phyloP scores from a whole-genome alignment of 345 rosid species.

The Geranium brycei region DNA sequence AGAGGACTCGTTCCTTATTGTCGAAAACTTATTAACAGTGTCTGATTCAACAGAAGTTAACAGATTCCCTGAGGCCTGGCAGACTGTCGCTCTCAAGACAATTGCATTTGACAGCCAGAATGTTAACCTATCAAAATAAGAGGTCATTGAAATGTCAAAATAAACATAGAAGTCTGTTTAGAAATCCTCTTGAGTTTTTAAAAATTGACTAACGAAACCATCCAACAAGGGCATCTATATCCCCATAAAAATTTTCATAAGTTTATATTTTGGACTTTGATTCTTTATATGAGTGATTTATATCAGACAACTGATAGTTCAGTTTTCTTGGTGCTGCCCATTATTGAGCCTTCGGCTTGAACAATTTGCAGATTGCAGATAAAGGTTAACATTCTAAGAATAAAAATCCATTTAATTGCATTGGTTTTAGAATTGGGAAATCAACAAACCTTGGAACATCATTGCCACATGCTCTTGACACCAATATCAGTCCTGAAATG shows the following conservation, averaged over 20 bases:
- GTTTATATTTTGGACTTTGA: neutral
- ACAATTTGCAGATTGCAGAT: neutral
- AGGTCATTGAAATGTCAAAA: conserved; percentile 8
- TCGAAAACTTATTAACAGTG: neutral
- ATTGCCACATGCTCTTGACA: conserved; percentile 88
- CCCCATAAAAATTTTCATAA: neutral
- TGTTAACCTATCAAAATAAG: conserved; percentile 46
- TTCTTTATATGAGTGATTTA: neutral
- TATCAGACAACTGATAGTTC: neutral
- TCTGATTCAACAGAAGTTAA: conserved; percentile 8
- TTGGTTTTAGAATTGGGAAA: neutral
- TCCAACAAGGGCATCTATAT: neutral
- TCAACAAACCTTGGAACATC: conserved; percentile 71
- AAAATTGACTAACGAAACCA: neutral
- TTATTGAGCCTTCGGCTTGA: neutral
- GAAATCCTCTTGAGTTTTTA: too few relatives aligned
- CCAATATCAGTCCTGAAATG: conserved; percentile 72
- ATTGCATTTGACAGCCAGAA: conserved; percentile 89
- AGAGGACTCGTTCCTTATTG: neutral
- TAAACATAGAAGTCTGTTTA: neutral
- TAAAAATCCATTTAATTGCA: neutral
- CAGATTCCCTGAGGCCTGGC: conserved; percentile 31
- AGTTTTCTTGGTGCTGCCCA: neutral
- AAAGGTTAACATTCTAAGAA: neutral
- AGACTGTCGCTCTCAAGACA: conserved; percentile 53